Base-by-base conservation (phyloP, 2,329 filamentous ascomycete genomes). In the Fonsecaea erecta region DNA sequence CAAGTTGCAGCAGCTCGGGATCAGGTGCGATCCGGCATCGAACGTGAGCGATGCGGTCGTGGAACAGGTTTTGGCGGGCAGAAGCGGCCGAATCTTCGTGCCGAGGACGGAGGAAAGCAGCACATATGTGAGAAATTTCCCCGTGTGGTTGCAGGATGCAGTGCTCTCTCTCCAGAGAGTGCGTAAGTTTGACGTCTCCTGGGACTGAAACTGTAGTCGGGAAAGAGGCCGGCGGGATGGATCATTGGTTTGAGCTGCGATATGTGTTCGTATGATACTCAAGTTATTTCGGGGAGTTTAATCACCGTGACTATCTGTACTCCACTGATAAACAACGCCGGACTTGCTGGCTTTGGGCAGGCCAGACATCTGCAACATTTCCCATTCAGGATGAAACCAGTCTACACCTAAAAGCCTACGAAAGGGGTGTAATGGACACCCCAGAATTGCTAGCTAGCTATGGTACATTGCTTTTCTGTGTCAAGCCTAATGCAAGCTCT, bases 41-140 rank as follows among this genome's bases (percentile, higher is more conserved):
- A 87, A 84, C 1, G 66, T 69, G 21, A 70, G 65, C 56, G 85
- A 90, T 71, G 83, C 79, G 6, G 82, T 91, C 58, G 86, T 88
- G 0, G 77, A 81, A 66, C 83, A 69, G 52, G 70, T 72, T 24
- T 64, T 72, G 14, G 64, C 69, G 14, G 62, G 61, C 11, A 48
- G 69, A 12, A 67, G 66, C 34, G 70, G 70, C 11, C 66, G 63
- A 54, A 67, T 72, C 24, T 71, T 66, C 63, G 51, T 72, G 58
- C 70, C 70, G 8, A 59, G 63, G n/a, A 63, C 54, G 24, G 68
- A 57, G 24, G 63, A 64, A 43, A 12, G 9, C 14, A 62, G 55
- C 1, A 34, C 68, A 12, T 30, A 51, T 2, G 2, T 66, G 21
- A 58, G 70, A 24, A 37, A 51, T 11, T 65, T 37, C 43, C 70